Conservation (phyloP, 1,284 basidiomycete genomes). For the Ganoderma meredithae region DNA sequence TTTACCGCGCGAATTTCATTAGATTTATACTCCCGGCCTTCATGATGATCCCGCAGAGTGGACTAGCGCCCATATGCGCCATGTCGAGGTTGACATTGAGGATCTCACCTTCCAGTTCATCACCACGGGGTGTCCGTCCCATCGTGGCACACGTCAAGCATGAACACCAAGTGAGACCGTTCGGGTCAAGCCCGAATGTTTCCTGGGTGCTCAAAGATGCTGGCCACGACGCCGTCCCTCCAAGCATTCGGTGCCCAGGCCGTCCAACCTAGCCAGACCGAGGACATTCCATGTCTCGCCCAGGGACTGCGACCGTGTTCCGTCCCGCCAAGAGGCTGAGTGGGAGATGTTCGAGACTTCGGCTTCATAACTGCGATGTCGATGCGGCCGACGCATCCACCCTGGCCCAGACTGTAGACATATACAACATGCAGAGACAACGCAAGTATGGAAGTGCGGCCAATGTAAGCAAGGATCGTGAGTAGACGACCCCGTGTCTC, state of each 20-base stretch:
- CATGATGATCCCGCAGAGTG: neutral
- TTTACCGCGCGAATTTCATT: neutral
- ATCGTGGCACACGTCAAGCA: neutral
- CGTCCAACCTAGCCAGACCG: neutral
- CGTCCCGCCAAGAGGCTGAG: neutral
- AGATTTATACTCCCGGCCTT: neutral
- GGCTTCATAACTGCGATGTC: neutral
- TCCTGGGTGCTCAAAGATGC: neutral
- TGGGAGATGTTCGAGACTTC: neutral
- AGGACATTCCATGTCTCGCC: neutral
- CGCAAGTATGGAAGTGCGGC: too few relatives aligned
- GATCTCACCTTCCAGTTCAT: neutral
- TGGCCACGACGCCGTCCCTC: neutral
- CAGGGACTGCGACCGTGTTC: neutral
- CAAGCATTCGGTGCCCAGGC: neutral
- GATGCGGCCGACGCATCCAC: neutral
- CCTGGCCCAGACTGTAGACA: neutral
- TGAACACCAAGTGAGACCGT: neutral
- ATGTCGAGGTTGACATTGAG: neutral
- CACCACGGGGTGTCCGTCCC: neutral
- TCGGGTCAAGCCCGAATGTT: neutral
- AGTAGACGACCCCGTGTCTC: neutral
- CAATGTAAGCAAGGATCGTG: too few relatives aligned
- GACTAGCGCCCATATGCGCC: neutral
- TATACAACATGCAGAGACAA: too few relatives aligned